Evolutionary conservation across 2,329 filamentous ascomycete genomes (phyloP).

Genomic region (Albifimbria verrucaria): DNA sequence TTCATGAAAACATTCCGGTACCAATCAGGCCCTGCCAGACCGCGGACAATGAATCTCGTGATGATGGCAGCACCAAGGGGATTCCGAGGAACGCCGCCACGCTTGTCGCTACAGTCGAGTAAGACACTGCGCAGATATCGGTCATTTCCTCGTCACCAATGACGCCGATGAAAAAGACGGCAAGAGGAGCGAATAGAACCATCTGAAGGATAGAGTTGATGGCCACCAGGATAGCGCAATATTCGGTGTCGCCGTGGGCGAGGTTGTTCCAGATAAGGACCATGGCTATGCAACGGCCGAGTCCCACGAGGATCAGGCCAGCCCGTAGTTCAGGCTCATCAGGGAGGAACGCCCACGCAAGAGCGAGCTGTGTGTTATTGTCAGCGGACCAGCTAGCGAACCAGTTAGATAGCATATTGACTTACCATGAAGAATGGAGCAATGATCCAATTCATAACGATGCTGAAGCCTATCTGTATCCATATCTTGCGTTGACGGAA

Average conservation of each 20-base stretch:
- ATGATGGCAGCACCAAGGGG: conserved; percentile 77
- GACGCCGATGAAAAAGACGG: conserved; percentile 66
- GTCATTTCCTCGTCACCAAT: conserved; percentile 52
- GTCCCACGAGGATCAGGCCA: conserved; percentile 76
- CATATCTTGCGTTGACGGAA: conserved; percentile 62
- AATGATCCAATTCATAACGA: conserved; percentile 79
- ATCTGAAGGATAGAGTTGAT: conserved; percentile 74
- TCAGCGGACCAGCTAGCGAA: conserved; percentile 8
- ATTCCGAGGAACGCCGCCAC: conserved; percentile 85
- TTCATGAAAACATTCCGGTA: conserved; percentile 71
- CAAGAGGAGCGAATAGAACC: conserved; percentile 67
- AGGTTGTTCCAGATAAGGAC: conserved; percentile 68
- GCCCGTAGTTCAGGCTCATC: conserved; percentile 55
- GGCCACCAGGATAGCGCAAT: conserved; percentile 78
- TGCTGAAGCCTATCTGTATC: conserved; percentile 75
- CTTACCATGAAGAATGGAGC: conserved; percentile 78
- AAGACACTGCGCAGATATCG: conserved; percentile 41
- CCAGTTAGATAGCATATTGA: background rate
- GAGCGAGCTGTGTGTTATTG: conserved; percentile 43
- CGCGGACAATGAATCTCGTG: conserved; percentile 63
- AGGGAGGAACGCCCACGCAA: conserved; percentile 67
- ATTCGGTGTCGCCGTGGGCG: conserved; percentile 74
- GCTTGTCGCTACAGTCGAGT: conserved; percentile 69
- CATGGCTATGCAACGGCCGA: conserved; percentile 89
- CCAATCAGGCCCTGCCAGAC: conserved; percentile 50